phyloP scores from a whole-genome alignment of 805 yeast genomes.

The Suhomyces sp. region DNA sequence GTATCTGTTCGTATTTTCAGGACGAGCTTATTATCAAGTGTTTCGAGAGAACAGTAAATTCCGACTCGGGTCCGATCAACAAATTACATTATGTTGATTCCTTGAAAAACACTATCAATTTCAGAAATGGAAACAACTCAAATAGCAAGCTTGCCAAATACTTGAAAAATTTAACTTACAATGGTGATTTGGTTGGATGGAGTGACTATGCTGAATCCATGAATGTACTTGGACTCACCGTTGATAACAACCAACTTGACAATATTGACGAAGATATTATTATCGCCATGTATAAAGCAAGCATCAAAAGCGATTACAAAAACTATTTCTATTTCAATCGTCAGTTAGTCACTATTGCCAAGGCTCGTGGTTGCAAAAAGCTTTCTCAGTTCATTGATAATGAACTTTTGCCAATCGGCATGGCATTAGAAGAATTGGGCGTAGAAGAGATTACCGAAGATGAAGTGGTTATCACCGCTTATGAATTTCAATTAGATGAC shows the following conservation, averaged over 20 bases:
- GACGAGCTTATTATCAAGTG: constrained; percentile 42
- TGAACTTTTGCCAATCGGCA: constrained; percentile 32
- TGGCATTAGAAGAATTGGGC: constrained; percentile 36
- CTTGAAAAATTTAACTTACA: constrained; percentile 21
- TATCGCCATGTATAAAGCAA: constrained; percentile 32
- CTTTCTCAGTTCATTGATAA: constrained; percentile 22
- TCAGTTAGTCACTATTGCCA: constrained; percentile 26
- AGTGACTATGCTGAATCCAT: constrained; percentile 33
- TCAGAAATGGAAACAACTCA: constrained; percentile 12
- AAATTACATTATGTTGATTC: constrained; percentile 37
- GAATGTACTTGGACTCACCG: constrained; percentile 27
- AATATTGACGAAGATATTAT: constrained; percentile 33
- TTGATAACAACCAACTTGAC: constrained; percentile 10
- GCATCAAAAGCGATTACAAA: constrained; percentile 31
- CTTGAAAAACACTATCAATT: constrained; percentile 22
- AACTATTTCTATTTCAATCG: constrained; percentile 36
- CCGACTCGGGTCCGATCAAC: constrained; percentile 34
- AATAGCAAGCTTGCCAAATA: constrained; percentile 27
- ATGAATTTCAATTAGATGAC: constrained; percentile 61
- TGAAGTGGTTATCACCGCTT: constrained; percentile 74
- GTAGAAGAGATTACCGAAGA: constrained; percentile 46
- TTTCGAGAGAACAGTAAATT: constrained; percentile 34
- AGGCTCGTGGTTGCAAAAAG: constrained; percentile 20
- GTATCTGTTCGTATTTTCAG: constrained; percentile 29
- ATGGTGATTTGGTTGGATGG: constrained; percentile 34